Evolutionary conservation across 768 basidiomycete species (phyloP).

Genomic region (Mycena pura): DNA sequence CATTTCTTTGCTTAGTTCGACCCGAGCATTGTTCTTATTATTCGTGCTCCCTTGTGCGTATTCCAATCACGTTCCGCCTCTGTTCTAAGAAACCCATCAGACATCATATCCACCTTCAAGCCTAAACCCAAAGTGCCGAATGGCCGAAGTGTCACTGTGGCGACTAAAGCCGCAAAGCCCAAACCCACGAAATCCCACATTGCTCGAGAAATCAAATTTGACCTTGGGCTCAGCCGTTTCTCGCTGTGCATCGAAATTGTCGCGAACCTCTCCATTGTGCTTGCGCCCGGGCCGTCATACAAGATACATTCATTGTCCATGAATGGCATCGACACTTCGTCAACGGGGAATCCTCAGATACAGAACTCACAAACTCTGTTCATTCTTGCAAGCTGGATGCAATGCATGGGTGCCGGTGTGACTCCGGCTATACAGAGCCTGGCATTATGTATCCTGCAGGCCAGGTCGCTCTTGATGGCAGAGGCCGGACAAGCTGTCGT

Average conservation of each 20-base stretch:
- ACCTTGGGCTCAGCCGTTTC: constrained; percentile 63
- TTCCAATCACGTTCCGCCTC: not conserved
- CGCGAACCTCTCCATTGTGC: constrained; percentile 63
- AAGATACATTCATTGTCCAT: constrained; percentile 31
- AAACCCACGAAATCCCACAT: constrained; percentile 61
- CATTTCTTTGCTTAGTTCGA: constrained; percentile 68
- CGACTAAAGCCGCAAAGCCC: constrained; percentile 35
- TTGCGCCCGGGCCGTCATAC: constrained; percentile 55
- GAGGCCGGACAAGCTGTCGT: constrained; percentile 24
- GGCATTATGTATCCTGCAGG: constrained; percentile 67
- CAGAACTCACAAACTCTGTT: constrained; percentile 54
- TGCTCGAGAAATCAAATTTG: constrained; percentile 71
- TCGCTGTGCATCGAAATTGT: constrained; percentile 73
- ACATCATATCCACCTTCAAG: constrained; percentile 69
- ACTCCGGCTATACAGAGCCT: constrained; percentile 75
- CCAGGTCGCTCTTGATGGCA: constrained; percentile 43
- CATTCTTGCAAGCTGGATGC: constrained; percentile 63
- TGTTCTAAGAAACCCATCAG: constrained; percentile 40
- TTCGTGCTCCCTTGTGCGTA: constrained; percentile 49
- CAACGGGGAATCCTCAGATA: constrained; percentile 1
- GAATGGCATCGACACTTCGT: not conserved
- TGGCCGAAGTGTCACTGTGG: not conserved
- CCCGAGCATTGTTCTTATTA: constrained; percentile 66
- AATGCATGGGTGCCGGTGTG: constrained; percentile 67
- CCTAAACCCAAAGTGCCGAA: constrained; percentile 31